A percentile compares a stretch with the other conserved stretches of the same genome.
phyloP scores from a whole-genome alignment of 2,329 filamentous ascomycete genomes.

The Cladosporium sp. region DNA sequence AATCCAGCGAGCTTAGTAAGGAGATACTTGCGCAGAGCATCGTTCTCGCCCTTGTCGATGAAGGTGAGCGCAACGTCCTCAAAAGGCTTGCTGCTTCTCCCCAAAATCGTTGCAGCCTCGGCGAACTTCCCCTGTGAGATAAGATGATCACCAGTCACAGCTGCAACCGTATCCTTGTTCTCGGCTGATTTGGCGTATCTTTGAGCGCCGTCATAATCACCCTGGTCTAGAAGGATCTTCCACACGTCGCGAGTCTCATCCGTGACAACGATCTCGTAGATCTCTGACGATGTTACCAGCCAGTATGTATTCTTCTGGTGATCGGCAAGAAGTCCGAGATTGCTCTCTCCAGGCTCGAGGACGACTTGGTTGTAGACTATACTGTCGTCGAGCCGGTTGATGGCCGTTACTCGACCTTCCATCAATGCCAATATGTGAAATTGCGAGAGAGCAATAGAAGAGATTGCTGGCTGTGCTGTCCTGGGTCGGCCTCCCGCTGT shows the following conservation, averaged over 20 bases:
- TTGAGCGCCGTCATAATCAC: conserved; percentile 86
- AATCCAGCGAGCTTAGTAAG: conserved; percentile 78
- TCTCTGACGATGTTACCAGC: conserved; percentile 88
- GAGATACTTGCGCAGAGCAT: conserved; percentile 88
- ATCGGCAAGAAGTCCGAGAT: conserved; percentile 84
- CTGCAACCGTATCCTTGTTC: conserved; percentile 89
- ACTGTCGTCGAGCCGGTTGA: conserved; percentile 83
- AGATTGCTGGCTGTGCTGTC: conserved; percentile 69
- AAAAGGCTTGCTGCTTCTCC: conserved; percentile 93
- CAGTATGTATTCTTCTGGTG: conserved; percentile 96
- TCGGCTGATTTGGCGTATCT: conserved; percentile 76
- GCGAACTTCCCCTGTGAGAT: conserved; percentile 77
- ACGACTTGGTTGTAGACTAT: conserved; percentile 87
- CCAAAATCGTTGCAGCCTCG: conserved; percentile 88
- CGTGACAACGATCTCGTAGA: conserved; percentile 88
- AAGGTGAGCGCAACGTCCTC: conserved; percentile 92
- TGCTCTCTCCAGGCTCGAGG: conserved; percentile 74
- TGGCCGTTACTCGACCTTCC: conserved; percentile 78
- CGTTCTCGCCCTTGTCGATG: conserved; percentile 85
- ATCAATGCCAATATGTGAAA: conserved; percentile 89
- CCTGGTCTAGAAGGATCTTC: conserved; percentile 85
- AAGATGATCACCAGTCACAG: conserved; percentile 86
- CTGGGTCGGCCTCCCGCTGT: conserved; percentile 65
- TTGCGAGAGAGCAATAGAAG: conserved; percentile 81
- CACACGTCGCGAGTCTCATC: conserved; percentile 93